A percentile compares a stretch with the other conserved stretches of the same genome.
These are phyloP conservation scores for Spatholobus suberectus DNA, from an alignment of 306 rosid species.

Conservation along the genomic window DNA sequence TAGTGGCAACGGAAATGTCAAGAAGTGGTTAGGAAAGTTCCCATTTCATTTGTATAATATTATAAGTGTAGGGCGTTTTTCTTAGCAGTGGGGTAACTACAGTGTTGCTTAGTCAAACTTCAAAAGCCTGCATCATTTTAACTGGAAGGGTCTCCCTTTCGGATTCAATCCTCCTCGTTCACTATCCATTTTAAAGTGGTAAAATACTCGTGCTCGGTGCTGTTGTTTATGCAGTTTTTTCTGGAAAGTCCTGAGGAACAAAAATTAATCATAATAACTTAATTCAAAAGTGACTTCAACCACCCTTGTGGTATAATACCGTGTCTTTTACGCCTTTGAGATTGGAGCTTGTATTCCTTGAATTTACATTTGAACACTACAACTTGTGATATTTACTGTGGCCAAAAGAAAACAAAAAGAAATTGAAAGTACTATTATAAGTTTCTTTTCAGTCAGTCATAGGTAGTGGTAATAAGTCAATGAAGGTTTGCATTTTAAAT, in stretches of 20 bases:
- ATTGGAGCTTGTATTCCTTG: not conserved
- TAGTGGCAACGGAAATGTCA: constrained; percentile 22
- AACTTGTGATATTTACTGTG: not conserved
- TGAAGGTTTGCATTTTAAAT: not conserved
- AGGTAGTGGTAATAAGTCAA: not conserved
- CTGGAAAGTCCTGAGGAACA: not conserved
- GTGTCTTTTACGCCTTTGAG: not conserved
- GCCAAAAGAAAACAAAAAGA: not conserved
- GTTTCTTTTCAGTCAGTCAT: not conserved
- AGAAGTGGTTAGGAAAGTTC: constrained; percentile 44
- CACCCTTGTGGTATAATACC: not conserved
- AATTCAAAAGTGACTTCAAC: not conserved
- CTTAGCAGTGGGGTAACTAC: not conserved
- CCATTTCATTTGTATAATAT: constrained; percentile 32
- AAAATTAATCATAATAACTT: not conserved
- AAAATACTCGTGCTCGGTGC: not conserved
- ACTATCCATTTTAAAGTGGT: not conserved
- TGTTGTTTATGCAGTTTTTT: not conserved
- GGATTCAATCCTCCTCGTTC: not conserved
- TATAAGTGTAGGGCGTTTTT: not conserved
- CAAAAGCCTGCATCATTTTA: constrained; percentile 6
- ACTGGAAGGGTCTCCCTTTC: not conserved
- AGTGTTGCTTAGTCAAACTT: constrained; percentile 1
- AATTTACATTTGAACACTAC: not conserved
- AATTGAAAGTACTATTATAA: not conserved